phyloP scores from a whole-genome alignment of 768 basidiomycete genomes.

The Boletales sp. region DNA sequence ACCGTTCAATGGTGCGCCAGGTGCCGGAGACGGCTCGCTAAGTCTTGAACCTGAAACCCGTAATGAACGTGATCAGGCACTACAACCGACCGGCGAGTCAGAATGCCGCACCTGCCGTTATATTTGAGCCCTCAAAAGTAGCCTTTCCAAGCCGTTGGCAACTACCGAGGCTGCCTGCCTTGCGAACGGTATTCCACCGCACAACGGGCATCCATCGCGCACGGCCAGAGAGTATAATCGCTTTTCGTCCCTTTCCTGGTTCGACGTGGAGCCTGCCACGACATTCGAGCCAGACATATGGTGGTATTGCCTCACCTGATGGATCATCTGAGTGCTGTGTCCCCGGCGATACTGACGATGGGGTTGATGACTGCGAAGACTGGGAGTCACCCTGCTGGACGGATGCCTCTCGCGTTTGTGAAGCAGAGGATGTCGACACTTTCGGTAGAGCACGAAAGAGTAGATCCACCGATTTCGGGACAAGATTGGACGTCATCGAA shows the following conservation, averaged over 20 bases:
- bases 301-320: conserved; percentile 17
- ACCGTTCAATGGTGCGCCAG: neutral
- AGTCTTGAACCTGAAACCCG: conserved; percentile 5
- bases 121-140: neutral
- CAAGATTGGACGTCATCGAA: conserved; percentile 7
- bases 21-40: neutral
- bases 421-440: conserved; percentile 9
- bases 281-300: conserved; percentile 87
- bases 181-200: conserved; percentile 54
- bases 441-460: conserved; percentile 82
- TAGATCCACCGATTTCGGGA: conserved; percentile 68
- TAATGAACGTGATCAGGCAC: neutral
- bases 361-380: conserved; percentile 1
- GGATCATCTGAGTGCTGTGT: neutral
- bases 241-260: conserved; percentile 91
- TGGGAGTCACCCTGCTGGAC: neutral
- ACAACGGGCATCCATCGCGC: conserved; percentile 63
- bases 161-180: conserved; percentile 39
- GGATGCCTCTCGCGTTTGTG: neutral
- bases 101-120: conserved; percentile 22
- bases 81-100: no score
- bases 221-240: conserved; percentile 86
- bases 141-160: neutral
- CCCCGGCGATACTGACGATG: neutral
- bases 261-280: conserved; percentile 88